Evolutionary conservation across 2,329 filamentous ascomycete species (phyloP).

Genomic region (Phialophora expanda): DNA sequence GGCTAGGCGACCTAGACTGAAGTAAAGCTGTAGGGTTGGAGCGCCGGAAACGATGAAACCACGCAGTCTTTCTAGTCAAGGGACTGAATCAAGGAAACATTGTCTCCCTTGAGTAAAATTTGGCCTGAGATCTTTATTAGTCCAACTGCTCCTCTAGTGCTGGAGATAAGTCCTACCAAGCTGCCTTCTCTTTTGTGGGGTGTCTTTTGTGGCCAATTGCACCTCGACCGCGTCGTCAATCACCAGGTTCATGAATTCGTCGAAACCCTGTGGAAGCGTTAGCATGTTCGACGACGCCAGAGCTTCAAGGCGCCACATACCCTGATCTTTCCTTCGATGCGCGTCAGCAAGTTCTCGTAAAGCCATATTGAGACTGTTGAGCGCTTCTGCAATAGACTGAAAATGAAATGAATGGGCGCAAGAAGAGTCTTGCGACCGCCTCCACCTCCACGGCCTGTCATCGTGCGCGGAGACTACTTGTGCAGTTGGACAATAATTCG

Average conservation of each 20-base stretch:
- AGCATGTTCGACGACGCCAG: slow-evolving; percentile 23
- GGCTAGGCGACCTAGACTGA: background rate
- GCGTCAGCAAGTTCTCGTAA: slow-evolving; percentile 90
- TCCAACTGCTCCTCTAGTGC: background rate
- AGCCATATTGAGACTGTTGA: slow-evolving; percentile 93
- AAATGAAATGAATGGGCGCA: slow-evolving; percentile 85
- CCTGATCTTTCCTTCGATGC: slow-evolving; percentile 95
- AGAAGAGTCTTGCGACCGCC: slow-evolving; percentile 71
- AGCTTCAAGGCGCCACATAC: slow-evolving; percentile 57
- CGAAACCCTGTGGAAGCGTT: slow-evolving; percentile 73
- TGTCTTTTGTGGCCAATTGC: slow-evolving; percentile 78
- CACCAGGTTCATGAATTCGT: slow-evolving; percentile 99
- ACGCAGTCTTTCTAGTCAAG: slow-evolving; percentile 44
- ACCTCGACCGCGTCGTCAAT: slow-evolving; percentile 96
- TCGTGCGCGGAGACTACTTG: slow-evolving; percentile 36
- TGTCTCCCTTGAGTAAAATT: slow-evolving; percentile 86
- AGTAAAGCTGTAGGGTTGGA: background rate
- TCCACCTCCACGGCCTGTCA: slow-evolving; percentile 62
- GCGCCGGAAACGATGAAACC: background rate
- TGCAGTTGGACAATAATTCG: background rate
- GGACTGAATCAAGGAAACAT: slow-evolving; percentile 78
- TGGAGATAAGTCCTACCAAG: slow-evolving; percentile 65
- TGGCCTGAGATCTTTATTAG: slow-evolving; percentile 62
- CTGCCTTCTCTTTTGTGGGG: slow-evolving; percentile 76
- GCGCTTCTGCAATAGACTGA: slow-evolving; percentile 86